Conservation (phyloP, 1,139 yeast genomes). For the Pichiaceae sp. region DNA sequence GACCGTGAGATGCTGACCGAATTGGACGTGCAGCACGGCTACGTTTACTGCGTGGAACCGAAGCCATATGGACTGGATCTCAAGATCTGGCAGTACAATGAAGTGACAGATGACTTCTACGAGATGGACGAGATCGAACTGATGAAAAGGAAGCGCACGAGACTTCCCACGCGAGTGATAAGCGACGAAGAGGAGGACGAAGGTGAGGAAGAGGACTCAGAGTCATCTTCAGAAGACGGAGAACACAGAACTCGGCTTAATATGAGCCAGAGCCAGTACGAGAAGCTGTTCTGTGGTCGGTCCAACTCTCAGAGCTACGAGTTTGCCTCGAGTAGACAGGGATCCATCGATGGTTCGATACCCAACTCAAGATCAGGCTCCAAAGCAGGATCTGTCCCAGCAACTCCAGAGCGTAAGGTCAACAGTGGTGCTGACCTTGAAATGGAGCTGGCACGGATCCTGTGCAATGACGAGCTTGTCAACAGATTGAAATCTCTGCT, state of each 20-base stretch:
- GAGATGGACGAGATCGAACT: constrained; percentile 27
- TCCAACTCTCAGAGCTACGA: constrained; percentile 24
- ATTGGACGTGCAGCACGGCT: constrained; percentile 25
- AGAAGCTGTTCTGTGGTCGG: constrained; percentile 12
- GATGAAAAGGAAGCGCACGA: constrained; percentile 22
- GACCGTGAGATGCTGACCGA: constrained; percentile 26
- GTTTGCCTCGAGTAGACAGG: constrained; percentile 8
- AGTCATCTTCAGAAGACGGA: constrained; percentile 17
- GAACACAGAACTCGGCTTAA: constrained; percentile 10
- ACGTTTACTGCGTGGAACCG: constrained; percentile 26
- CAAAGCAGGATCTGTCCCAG: neutral
- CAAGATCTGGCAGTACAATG: constrained; percentile 26
- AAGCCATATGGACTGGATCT: constrained; percentile 27
- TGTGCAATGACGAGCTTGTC: constrained; percentile 4
- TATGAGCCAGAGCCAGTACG: constrained; percentile 3
- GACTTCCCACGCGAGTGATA: constrained; percentile 17
- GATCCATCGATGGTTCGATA: neutral
- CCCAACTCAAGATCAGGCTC: neutral
- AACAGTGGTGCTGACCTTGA: constrained; percentile 1
- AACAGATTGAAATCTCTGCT: neutral
- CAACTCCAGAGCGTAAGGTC: neutral
- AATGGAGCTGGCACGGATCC: constrained; percentile 2
- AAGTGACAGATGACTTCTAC: constrained; percentile 23
- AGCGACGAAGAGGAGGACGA: constrained; percentile 22
- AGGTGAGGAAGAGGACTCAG: constrained; percentile 22